Evolutionary conservation across 768 basidiomycete genomes (phyloP), one percentile per base, ranked within the genome.

Genomic region (Nevesoporus exiguus): DNA sequence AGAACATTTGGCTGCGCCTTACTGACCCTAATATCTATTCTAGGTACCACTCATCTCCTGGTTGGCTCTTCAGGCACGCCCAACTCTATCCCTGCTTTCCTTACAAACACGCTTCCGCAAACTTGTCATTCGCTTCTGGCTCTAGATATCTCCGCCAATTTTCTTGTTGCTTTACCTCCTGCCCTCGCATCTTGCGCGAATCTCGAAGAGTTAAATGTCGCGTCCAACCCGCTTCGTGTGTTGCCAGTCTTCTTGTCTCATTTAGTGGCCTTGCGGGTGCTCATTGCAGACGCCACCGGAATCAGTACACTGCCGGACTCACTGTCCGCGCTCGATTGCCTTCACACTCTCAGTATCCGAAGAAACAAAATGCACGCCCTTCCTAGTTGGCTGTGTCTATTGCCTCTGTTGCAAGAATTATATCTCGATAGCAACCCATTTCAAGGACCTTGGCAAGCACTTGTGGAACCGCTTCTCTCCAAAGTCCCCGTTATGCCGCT

Each of bases 391-490:
- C 78, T 99, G 43, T 93, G 92, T 68, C 81, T 92, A 27, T 78
- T 99, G n/a, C 81, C 85, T 19, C 79, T 80, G 29, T 76, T 99
- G 44, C 92, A 96, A 69, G 88, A 86, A 2, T 74, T 99, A 3
- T 88, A 87, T 60, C 83, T 99, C n/a, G 96, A 98, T 58, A 88
- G 86, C 17, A 99, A 99, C 68, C 93, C 95, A 8, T 98, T 99
- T 72, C 90, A 91, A 62, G 90, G 90, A 8, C 90, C 92, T 1
- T 97, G 94, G 92, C 85, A 87, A 65, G 85, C 90, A 30, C 77
- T 99, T 49, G 85, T 97, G 24, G 89, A 88, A 53, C 93, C 94
- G 0, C 76, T 98, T 45, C 76, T 94, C 9, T 78, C 84, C 49
- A 84, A 84, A 65, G 68, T 74, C 22, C 81, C 84, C 24, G 71